Evolutionary conservation across 257 asterid species (phyloP), one percentile per base, ranked within the genome.

Genomic region (Ballota nigra): DNA sequence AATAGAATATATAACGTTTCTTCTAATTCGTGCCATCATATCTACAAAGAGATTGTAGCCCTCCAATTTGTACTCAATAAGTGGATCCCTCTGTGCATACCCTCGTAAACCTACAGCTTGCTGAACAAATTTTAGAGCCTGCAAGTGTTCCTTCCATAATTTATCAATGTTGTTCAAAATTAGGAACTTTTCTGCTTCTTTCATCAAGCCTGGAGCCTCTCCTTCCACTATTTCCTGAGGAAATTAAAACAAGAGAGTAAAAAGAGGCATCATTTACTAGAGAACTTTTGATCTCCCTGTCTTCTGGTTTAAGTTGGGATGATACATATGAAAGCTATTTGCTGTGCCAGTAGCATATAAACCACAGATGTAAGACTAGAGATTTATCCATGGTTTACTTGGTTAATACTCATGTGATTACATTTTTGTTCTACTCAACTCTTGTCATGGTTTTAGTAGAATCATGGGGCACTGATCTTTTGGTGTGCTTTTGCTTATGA

Each of bases 101-200:
- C 99, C 99, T 28, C 99, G 88, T 71, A 95, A 86, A 33, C 98
- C 92, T 28, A 95, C 99, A 55, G 97, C 99, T 84, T 95, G 99
- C 87, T 92, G 99, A n/a, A 95, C 96, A 80, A 95, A 95, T 78
- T 95, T 95, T 38, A 95, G 86, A 56, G 99, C 96, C 86, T 95
- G 99, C 97, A 95, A 83, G 86, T 95, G 99, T 66, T 92, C 99
- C 84, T 95, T 95, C 99, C 99, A 95, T 79, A 95, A 69, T 23
- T 97, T 91, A 76, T 95, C 99, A 16, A 95, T 88, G 83, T 95
- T 95, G 89, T 86, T 92, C 86, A 95, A 75, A 59, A 92, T 82
- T n/a, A 95, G 83, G 79, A 92, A 92, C 83, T 87, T 95, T 76
- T 95, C 99, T 79, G 98, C 99, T 68, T 95, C 98, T 78, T 87